Evolutionary conservation across 108 stramenopile species (phyloP).

Genomic region (Chaetoceros tenuissimus): DNA sequence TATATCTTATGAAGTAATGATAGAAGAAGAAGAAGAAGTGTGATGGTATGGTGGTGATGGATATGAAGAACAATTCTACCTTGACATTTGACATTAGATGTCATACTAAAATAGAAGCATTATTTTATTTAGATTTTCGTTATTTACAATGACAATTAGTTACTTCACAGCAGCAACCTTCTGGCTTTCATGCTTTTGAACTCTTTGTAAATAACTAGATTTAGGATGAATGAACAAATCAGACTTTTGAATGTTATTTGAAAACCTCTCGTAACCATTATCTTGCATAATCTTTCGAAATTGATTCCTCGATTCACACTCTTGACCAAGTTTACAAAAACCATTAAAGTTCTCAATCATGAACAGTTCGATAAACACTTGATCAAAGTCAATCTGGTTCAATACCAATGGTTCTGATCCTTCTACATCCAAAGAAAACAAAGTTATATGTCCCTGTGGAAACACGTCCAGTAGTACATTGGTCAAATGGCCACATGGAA

Average conservation of each 20-base stretch:
- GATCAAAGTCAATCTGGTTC: slow-evolving; percentile 43
- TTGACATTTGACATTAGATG: too few relatives aligned
- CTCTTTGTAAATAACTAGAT: too few relatives aligned
- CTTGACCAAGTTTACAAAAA: slow-evolving; percentile 12
- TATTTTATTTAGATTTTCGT: too few relatives aligned
- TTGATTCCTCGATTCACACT: slow-evolving; percentile 19
- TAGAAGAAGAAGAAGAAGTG: too few relatives aligned
- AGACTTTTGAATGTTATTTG: slow-evolving; percentile 8
- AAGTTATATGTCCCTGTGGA: slow-evolving; percentile 17
- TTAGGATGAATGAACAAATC: slow-evolving; percentile 28
- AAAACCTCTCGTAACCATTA: slow-evolving; percentile 21
- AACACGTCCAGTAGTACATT: slow-evolving; percentile 35
- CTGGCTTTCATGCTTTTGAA: too few relatives aligned
- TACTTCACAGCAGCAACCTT: too few relatives aligned
- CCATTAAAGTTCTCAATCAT: slow-evolving; percentile 48
- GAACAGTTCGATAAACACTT: slow-evolving; percentile 31
- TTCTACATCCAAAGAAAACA: slow-evolving; percentile 65
- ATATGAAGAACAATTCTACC: too few relatives aligned
- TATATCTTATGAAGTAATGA: too few relatives aligned
- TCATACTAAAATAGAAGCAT: too few relatives aligned
- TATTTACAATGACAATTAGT: too few relatives aligned
- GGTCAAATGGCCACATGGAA: slow-evolving; percentile 43
- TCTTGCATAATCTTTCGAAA: slow-evolving; percentile 12
- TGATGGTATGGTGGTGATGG: too few relatives aligned
- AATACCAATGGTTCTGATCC: slow-evolving; percentile 46